Evolutionary conservation across 2,329 filamentous ascomycete species (phyloP).

Genomic region (Fusarium domesticum): DNA sequence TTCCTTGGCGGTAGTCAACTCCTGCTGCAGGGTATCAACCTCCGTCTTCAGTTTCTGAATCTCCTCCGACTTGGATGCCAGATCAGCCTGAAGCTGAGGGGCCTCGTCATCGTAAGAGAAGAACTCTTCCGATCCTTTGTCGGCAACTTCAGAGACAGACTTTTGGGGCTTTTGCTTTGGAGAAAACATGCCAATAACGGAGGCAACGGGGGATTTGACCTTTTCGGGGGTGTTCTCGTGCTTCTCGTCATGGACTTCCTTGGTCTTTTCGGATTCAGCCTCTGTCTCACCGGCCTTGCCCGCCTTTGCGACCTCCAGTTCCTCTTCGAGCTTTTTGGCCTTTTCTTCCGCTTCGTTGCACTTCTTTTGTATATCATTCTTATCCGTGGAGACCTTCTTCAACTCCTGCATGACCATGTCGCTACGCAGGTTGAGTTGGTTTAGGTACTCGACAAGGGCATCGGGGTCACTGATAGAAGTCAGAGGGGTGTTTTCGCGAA

Average conservation of each 20-base stretch:
- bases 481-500: slow-evolving; percentile 89
- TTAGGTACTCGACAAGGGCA: slow-evolving; percentile 84
- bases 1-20: slow-evolving; percentile 69
- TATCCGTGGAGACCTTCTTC: slow-evolving; percentile 79
- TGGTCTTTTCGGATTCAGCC: slow-evolving; percentile 28
- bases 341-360: slow-evolving; percentile 65
- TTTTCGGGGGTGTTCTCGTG: slow-evolving; percentile 24
- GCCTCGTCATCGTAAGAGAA: slow-evolving; percentile 92
- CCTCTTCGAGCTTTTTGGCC: slow-evolving; percentile 58
- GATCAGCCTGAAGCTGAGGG: slow-evolving; percentile 72
- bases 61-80: slow-evolving; percentile 67
- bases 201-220: slow-evolving; percentile 46
- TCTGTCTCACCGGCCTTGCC: slow-evolving; percentile 27
- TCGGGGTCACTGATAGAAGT: slow-evolving; percentile 83
- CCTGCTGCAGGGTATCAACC: slow-evolving; percentile 64
- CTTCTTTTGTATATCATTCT: slow-evolving; percentile 76
- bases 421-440: slow-evolving; percentile 77
- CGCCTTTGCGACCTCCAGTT: slow-evolving; percentile 53
- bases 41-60: slow-evolving; percentile 68
- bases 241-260: slow-evolving; percentile 33
- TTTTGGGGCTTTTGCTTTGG: slow-evolving; percentile 42
- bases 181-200: slow-evolving; percentile 49
- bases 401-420: slow-evolving; percentile 95
- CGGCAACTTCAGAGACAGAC: slow-evolving; percentile 26
- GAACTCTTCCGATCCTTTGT: slow-evolving; percentile 62